Base-by-base conservation (phyloP, 768 basidiomycete genomes). In the Lactarius vividus region DNA sequence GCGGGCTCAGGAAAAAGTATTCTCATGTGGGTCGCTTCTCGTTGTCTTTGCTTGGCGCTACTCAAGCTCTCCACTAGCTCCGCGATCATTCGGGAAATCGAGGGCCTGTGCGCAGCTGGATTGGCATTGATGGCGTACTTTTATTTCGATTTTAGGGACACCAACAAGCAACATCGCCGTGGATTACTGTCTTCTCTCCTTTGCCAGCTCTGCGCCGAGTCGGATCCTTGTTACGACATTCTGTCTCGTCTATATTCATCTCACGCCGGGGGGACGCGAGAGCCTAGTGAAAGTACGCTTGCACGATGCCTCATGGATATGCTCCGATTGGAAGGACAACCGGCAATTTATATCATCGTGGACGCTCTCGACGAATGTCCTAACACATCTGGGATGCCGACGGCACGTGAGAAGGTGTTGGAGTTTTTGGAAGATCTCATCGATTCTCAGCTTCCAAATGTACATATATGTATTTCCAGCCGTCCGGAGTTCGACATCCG, bases 121-220 rank as follows among this genome's bases (percentile, higher is more conserved):
- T 53, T 53, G 28, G 52, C 52, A 3, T 33, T 55, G 54, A 55
- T 57, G 35, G 59, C 42, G 6, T 60, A 60, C 49, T 52, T 15
- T 52, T 52, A 52, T 26, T 52, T 52, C 26, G 49, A 52, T 5
- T 52, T 52, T 7, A 31, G 42, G 28, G 59, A 60, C 6, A 16
- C 28, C 10, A 13, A n/a, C 40, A 60, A 60, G 46, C 59, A 60
- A 33, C 9, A 60, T 11, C 28, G 28, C 2, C 59, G 54, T 55
- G 54, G 54, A 7, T 55, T 55, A 55, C 54, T 55, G 9, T 29
- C 54, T 6, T 55, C 54, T 33, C 54, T 55, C 29, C 29, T 55
- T 31, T 55, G 29, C 16, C 54, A 55, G 9, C 54, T 55, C 31
- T 55, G 29, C 20, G 54, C 54, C 29, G 31, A 26, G 49, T 52